These are phyloP conservation scores for Entomortierella chlamydospora DNA, from an alignment of 192 early-diverging fungal species.

Conservation along the genomic window DNA sequence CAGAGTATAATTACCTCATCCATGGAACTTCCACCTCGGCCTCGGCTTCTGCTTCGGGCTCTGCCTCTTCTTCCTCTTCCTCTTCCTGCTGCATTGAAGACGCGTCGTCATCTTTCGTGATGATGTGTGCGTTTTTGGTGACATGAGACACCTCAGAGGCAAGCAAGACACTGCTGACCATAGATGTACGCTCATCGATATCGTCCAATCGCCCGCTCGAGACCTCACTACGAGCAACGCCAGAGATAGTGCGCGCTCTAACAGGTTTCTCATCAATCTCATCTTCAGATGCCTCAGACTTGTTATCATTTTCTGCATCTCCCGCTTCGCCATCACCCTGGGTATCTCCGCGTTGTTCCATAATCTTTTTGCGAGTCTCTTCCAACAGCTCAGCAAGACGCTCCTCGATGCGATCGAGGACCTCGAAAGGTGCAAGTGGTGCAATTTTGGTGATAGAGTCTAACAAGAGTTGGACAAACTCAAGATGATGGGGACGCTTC, in stretches of 20 bases:
- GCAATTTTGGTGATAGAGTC: slow-evolving; percentile 45
- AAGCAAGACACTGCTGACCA: slow-evolving; percentile 47
- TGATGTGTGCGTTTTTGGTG: slow-evolving; percentile 16
- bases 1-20: slow-evolving; percentile 40
- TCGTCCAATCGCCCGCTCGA: slow-evolving; percentile 30
- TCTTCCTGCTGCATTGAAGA: slow-evolving; percentile 11
- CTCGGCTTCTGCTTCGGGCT: slow-evolving; percentile 32
- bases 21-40: slow-evolving; percentile 37
- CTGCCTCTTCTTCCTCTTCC: slow-evolving; percentile 13
- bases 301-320: slow-evolving; percentile 11
- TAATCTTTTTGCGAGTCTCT: slow-evolving; percentile 46
- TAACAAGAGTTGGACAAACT: slow-evolving; percentile 43
- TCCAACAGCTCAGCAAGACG: slow-evolving; percentile 47
- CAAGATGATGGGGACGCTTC: slow-evolving; percentile 46
- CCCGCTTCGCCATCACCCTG: slow-evolving; percentile 4
- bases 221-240: slow-evolving; percentile 21
- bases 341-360: slow-evolving; percentile 40
- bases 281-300: slow-evolving; percentile 6
- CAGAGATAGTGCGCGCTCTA: slow-evolving; percentile 22
- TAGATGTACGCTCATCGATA: slow-evolving; percentile 36
- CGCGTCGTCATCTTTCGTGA: slow-evolving; percentile 21
- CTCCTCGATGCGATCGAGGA: slow-evolving; percentile 44
- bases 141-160: slow-evolving; percentile 27
- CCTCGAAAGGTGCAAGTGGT: slow-evolving; percentile 40
- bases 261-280: neutral